Conservation (phyloP, 768 basidiomycete genomes). For the Cyclocybe aegerita region DNA sequence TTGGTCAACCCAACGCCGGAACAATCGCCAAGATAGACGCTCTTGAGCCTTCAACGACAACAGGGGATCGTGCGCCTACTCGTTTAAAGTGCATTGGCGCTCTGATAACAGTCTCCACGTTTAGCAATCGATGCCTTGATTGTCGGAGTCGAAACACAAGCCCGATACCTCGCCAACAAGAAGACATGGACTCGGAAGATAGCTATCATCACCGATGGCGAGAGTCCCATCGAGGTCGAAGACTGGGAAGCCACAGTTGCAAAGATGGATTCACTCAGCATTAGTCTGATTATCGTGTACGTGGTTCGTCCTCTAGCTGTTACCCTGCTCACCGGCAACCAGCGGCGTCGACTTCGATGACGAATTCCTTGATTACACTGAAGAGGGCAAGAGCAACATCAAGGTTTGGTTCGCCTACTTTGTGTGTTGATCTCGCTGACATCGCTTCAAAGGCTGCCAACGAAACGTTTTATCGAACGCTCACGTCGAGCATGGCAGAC, state of each 20-base stretch:
- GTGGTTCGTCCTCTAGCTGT: constrained; percentile 12
- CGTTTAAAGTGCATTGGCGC: background rate
- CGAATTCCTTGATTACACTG: constrained; percentile 57
- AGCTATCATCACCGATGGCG: constrained; percentile 83
- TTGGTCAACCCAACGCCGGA: constrained; percentile 61
- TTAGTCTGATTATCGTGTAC: constrained; percentile 74
- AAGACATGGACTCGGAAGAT: constrained; percentile 86
- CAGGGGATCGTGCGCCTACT: constrained; percentile 63
- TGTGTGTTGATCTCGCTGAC: background rate
- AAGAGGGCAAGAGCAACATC: constrained; percentile 65
- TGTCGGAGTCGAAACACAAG: constrained; percentile 82
- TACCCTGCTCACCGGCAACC: constrained; percentile 4
- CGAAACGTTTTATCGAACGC: constrained; percentile 63
- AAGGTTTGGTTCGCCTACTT: constrained; percentile 51
- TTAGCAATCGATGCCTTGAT: constrained; percentile 85
- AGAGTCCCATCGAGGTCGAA: constrained; percentile 68
- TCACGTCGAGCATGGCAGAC: constrained; percentile 16
- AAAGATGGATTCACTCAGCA: constrained; percentile 60
- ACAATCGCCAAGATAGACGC: constrained; percentile 68
- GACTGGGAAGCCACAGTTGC: constrained; percentile 70
- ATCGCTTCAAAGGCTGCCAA: constrained; percentile 53
- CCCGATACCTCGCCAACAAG: constrained; percentile 63
- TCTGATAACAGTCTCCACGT: background rate
- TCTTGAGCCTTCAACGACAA: constrained; percentile 51
- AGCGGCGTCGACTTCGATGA: constrained; percentile 93